Evolutionary conservation across 257 asterid genomes (phyloP).

Genomic region (Forsythia suspensa): DNA sequence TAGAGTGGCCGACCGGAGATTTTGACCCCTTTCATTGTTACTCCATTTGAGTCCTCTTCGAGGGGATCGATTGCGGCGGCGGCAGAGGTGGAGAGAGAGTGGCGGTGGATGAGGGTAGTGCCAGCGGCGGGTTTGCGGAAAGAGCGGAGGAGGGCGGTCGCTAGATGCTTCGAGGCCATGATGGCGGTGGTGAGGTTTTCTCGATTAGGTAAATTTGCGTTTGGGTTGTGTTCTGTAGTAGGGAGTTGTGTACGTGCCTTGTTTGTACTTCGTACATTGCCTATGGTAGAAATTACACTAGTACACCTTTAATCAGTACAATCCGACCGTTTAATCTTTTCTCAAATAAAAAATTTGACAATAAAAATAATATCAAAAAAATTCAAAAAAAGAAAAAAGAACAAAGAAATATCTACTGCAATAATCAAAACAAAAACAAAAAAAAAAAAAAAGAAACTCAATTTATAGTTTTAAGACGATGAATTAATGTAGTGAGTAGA

Average conservation of each 20-base stretch:
- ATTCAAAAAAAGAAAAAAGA: too few species aligned
- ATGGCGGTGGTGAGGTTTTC: not conserved
- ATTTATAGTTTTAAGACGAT: too few species aligned
- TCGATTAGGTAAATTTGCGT: not conserved
- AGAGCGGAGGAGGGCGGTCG: constrained; percentile 59
- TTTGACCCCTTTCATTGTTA: constrained; percentile 83
- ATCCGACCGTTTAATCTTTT: too few species aligned
- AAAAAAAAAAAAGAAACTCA: too few species aligned
- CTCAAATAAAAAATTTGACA: too few species aligned
- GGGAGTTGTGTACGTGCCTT: not conserved
- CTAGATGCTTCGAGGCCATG: constrained; percentile 63
- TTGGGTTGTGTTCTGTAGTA: not conserved
- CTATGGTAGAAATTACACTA: too few species aligned
- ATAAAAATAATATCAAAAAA: too few species aligned
- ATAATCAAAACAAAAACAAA: too few species aligned
- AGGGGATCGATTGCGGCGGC: constrained; percentile 44
- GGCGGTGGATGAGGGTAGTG: constrained; percentile 6
- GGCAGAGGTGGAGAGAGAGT: constrained; percentile 51
- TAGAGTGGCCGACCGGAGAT: constrained; percentile 92
- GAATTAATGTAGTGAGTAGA: too few species aligned
- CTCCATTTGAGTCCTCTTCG: constrained; percentile 54
- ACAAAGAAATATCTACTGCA: too few species aligned
- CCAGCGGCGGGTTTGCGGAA: constrained; percentile 29
- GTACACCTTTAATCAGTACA: too few species aligned
- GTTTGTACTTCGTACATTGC: not conserved